Conservation (phyloP, 2,329 filamentous ascomycete species). For the Phoma sp. region DNA sequence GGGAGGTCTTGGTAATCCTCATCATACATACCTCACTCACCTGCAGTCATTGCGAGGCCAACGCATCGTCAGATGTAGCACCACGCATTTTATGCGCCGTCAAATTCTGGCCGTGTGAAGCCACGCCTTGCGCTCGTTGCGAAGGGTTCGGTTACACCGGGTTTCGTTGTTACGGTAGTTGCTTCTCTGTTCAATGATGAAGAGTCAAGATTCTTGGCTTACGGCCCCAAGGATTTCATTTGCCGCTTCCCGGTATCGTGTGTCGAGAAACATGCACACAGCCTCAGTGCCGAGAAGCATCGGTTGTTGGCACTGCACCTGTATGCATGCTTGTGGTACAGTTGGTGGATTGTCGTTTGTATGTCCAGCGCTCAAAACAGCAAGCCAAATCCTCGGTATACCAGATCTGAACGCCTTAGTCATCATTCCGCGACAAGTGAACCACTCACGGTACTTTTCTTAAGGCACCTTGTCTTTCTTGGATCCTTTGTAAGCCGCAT, state of each 20-base stretch:
- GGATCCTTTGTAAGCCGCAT: slow-evolving; percentile 12
- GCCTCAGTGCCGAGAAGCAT: slow-evolving; percentile 42
- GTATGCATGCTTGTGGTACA: slow-evolving; percentile 4
- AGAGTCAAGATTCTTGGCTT: slow-evolving; percentile 45
- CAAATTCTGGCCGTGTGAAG: slow-evolving; percentile 11
- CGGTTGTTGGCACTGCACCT: slow-evolving; percentile 29
- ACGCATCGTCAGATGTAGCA: slow-evolving; percentile 1
- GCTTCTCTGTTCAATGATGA: slow-evolving; percentile 17
- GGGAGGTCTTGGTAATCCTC: slow-evolving; percentile 24
- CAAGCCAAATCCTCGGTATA: neutral
- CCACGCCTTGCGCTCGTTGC: slow-evolving; percentile 7
- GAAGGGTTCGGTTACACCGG: slow-evolving; percentile 1
- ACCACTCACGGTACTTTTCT: slow-evolving; percentile 2
- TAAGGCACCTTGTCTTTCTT: slow-evolving; percentile 6
- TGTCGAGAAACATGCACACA: slow-evolving; percentile 24
- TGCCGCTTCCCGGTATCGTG: slow-evolving; percentile 30
- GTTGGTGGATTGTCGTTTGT: neutral
- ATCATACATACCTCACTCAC: slow-evolving; percentile 29
- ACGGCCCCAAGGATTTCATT: slow-evolving; percentile 39
- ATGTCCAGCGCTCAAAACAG: neutral
- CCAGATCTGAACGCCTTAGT: slow-evolving; percentile 9
- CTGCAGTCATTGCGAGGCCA: slow-evolving; percentile 14
- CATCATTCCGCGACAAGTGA: neutral
- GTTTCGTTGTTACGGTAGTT: slow-evolving; percentile 7
- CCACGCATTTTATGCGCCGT: slow-evolving; percentile 15